Percentiles rank a stretch among this genome's conserved stretches.
Evolutionary conservation across 768 basidiomycete species (phyloP).

Genomic region (Pleurotus tuber-regium): DNA sequence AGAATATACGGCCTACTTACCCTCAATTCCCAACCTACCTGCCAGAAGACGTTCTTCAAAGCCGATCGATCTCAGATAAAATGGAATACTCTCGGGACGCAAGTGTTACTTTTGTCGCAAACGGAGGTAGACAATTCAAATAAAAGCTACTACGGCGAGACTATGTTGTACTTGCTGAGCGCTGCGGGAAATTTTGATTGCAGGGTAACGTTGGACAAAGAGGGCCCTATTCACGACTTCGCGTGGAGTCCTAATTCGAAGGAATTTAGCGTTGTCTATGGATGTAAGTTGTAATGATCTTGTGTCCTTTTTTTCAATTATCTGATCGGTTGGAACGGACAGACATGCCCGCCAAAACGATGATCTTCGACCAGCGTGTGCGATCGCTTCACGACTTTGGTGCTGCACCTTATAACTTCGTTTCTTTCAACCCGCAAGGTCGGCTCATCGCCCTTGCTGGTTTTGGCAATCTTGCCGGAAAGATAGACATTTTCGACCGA

Average conservation of each 20-base stretch:
- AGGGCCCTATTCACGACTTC: constrained; percentile 97
- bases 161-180: constrained; percentile 88
- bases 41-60: constrained; percentile 93
- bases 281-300: constrained; percentile 86
- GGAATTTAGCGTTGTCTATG: constrained; percentile 95
- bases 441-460: constrained; percentile 87
- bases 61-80: constrained; percentile 91
- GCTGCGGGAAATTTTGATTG: constrained; percentile 94
- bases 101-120: constrained; percentile 87
- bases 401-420: constrained; percentile 84
- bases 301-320: too few relatives aligned
- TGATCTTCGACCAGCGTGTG: constrained; percentile 90
- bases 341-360: constrained; percentile 96
- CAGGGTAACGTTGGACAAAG: constrained; percentile 86
- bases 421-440: constrained; percentile 93
- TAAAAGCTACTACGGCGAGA: constrained; percentile 98
- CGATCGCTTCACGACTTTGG: constrained; percentile 90
- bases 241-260: constrained; percentile 95
- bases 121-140: constrained; percentile 97
- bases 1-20: constrained; percentile 76
- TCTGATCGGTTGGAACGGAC: constrained; percentile 6
- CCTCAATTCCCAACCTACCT: constrained; percentile 61
- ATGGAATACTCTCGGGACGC: constrained; percentile 94
- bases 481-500: constrained; percentile 90
- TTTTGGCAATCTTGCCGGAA: constrained; percentile 95